phyloP scores from a whole-genome alignment of 164 flowering plant genomes.

The Annona squamosa region DNA sequence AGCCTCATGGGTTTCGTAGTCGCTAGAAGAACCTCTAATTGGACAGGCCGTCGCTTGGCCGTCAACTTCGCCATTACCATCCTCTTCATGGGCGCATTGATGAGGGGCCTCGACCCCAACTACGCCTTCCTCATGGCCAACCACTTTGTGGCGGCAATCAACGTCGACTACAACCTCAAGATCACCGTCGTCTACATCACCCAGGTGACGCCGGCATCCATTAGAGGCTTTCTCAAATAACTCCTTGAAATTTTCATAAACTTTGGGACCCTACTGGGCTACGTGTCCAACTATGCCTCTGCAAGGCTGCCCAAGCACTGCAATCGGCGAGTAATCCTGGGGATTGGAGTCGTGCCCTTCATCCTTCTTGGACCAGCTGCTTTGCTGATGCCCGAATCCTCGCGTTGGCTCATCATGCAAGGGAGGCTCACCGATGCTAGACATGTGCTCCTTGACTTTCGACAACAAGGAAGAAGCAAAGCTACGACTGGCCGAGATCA shows the following conservation, averaged over 20 bases:
- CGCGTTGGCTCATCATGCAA: conserved; percentile 75
- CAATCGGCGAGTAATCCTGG: conserved; percentile 73
- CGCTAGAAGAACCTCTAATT: conserved; percentile 30
- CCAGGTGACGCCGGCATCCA: conserved; percentile 26
- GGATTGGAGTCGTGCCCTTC: conserved; percentile 58
- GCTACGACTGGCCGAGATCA: conserved; percentile 48
- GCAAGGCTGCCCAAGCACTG: conserved; percentile 33
- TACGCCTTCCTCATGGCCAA: conserved; percentile 12
- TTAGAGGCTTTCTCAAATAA: conserved; percentile 29
- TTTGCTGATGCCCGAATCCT: conserved; percentile 71
- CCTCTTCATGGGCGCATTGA: conserved; percentile 28
- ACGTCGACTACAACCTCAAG: conserved; percentile 31
- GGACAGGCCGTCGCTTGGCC: conserved; percentile 32
- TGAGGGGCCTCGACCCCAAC: conserved; percentile 29
- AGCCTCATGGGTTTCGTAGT: conserved; percentile 17
- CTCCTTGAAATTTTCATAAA: conserved; percentile 37
- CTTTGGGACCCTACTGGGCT: conserved; percentile 43
- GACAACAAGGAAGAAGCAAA: conserved; percentile 42
- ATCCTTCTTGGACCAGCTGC: conserved; percentile 36
- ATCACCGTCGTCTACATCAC: conserved; percentile 35
- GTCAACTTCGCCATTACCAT: conserved; percentile 26
- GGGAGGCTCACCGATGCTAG: conserved; percentile 62
- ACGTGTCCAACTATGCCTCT: conserved; percentile 62
- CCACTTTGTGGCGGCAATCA: conserved; percentile 31
- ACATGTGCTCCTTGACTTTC: conserved; percentile 47